A percentile compares a stretch with the other conserved stretches of the same genome.
These are phyloP conservation scores for Xylaria sp. DNA, from an alignment of 2,329 filamentous ascomycete genomes.

Conservation along the genomic window DNA sequence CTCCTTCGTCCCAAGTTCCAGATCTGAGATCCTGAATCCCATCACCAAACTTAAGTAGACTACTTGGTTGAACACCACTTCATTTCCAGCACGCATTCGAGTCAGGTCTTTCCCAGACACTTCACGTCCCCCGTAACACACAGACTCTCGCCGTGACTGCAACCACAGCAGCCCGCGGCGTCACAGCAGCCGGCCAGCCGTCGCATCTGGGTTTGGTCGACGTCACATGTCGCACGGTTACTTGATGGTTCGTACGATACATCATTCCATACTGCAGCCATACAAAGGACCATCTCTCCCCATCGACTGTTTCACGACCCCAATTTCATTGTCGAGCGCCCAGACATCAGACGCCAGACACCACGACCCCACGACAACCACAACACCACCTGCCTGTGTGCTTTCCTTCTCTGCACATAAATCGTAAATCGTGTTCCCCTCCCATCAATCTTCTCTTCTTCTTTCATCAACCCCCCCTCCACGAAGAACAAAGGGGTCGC, in stretches of 20 bases:
- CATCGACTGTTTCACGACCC: slow-evolving; percentile 31
- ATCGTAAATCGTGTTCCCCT: not conserved
- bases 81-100: slow-evolving; percentile 28
- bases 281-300: slow-evolving; percentile 38
- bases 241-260: slow-evolving; percentile 36
- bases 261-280: slow-evolving; percentile 36
- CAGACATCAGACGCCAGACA: not conserved
- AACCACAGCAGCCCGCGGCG: not conserved
- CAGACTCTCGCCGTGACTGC: not conserved
- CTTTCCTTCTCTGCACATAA: slow-evolving; percentile 16
- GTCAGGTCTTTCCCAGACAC: slow-evolving; percentile 25
- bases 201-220: slow-evolving; percentile 26
- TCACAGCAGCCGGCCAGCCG: not conserved
- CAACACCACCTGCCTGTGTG: not conserved
- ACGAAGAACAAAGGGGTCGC: slow-evolving; percentile 25
- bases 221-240: slow-evolving; percentile 30
- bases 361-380: no score
- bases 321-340: not conserved
- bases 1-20: not conserved
- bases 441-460: slow-evolving; percentile 7
- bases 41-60: not conserved
- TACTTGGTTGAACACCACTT: slow-evolving; percentile 18
- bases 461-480: slow-evolving; percentile 26
- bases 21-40: slow-evolving; percentile 16
- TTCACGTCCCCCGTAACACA: not conserved